Percentiles rank a stretch among this genome's conserved stretches.
Evolutionary conservation across 345 rosid genomes (phyloP).

Genomic region (Erysimum cheiranthoides): DNA sequence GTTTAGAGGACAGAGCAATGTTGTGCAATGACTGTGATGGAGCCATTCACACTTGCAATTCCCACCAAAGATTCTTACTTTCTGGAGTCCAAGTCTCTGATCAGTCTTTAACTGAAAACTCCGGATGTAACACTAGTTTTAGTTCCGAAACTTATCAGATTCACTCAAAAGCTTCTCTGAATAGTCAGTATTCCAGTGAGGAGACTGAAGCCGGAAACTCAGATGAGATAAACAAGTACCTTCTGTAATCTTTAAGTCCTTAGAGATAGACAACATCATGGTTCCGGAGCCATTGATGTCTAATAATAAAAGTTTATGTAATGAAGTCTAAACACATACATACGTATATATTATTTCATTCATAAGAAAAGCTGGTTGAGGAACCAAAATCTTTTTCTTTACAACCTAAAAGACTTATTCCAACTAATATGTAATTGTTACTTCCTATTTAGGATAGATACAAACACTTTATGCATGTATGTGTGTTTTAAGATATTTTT

Average conservation of each 20-base stretch:
- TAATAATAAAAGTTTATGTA: slow-evolving; percentile 1
- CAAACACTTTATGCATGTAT: not conserved
- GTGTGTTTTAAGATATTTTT: not conserved
- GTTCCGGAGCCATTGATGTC: slow-evolving; percentile 43
- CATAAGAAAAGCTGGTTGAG: not conserved
- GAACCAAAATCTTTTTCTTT: slow-evolving; percentile 5
- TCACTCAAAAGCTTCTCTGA: slow-evolving; percentile 35
- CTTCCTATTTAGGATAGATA: not conserved
- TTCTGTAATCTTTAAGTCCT: slow-evolving; percentile 21
- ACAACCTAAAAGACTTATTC: not conserved
- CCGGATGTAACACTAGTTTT: slow-evolving; percentile 37
- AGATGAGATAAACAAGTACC: slow-evolving; percentile 25
- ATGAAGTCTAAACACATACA: not conserved
- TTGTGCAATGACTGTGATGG: slow-evolving; percentile 49
- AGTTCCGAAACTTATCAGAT: slow-evolving; percentile 39
- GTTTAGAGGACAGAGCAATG: slow-evolving; percentile 53
- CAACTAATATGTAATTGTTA: not conserved
- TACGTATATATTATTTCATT: not conserved
- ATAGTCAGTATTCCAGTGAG: slow-evolving; percentile 35
- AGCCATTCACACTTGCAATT: slow-evolving; percentile 43
- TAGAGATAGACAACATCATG: slow-evolving; percentile 21
- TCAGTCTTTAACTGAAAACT: slow-evolving; percentile 24
- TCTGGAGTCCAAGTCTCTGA: slow-evolving; percentile 48
- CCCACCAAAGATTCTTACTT: slow-evolving; percentile 49
- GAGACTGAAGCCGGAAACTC: slow-evolving; percentile 44